A percentile compares a stretch with the other conserved stretches of the same genome.
These are phyloP conservation scores for Eutypella sp. DNA, from an alignment of 2,329 filamentous ascomycete species.

Conservation along the genomic window DNA sequence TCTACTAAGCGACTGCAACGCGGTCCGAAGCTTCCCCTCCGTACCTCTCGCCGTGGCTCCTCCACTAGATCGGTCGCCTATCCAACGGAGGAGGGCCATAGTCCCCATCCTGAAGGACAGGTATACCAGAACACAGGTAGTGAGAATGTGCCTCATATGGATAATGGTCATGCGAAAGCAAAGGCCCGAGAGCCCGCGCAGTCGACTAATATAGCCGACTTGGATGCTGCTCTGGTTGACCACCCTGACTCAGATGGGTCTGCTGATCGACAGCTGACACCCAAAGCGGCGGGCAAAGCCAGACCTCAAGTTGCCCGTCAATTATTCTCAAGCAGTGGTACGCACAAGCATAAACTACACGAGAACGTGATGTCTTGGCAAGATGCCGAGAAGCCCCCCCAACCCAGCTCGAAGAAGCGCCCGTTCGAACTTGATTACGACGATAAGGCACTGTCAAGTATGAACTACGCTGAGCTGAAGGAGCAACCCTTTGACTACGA, in stretches of 20 bases:
- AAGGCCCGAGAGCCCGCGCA: conserved; percentile 19
- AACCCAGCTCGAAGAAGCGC: conserved; percentile 21
- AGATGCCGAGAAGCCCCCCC: conserved; percentile 16
- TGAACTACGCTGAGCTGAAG: conserved; percentile 47
- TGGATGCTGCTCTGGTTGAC: conserved; percentile 23
- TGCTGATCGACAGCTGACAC: conserved; percentile 19
- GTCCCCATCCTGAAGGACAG: conserved; percentile 15
- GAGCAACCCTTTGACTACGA: conserved; percentile 54
- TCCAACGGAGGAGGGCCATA: conserved; percentile 9
- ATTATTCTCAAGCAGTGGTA: conserved; percentile 19
- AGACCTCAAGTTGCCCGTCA: conserved; percentile 22
- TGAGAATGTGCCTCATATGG: conserved; percentile 15
- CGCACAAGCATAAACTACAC: conserved; percentile 13
- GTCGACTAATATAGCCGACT: conserved; percentile 25
- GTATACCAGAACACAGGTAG: conserved; percentile 16
- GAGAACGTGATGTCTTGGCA: conserved; percentile 24
- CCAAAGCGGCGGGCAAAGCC: conserved; percentile 19
- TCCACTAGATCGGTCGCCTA: conserved; percentile 17
- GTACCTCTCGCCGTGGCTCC: conserved; percentile 18
- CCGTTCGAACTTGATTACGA: conserved; percentile 47
- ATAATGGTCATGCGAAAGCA: conserved; percentile 11
- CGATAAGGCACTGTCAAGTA: conserved; percentile 48
- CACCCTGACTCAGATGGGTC: conserved; percentile 19
- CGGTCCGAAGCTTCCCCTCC: conserved; percentile 16
- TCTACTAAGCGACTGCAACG: conserved; percentile 20